Base-by-base conservation (phyloP, 768 basidiomycete species). In the Tulasnella sp. region DNA sequence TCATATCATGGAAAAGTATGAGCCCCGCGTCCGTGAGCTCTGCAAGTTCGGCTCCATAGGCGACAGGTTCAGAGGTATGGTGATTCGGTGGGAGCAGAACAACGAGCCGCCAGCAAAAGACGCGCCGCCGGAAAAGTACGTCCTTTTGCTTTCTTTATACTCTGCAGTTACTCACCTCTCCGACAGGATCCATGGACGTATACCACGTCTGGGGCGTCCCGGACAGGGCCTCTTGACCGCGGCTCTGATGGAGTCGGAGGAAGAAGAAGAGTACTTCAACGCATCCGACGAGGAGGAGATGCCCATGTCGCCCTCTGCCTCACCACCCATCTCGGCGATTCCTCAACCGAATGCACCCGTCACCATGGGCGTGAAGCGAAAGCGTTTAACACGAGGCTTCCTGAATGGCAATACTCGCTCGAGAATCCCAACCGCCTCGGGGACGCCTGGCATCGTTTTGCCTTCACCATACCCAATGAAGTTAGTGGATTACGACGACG, bases 191-290 rank as follows among this genome's bases (percentile, higher is more conserved):
- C 37, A 67, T 63, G 34, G 29, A 55, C 29, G 39, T 17, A 27
- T 55, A 23, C 53, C 29, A 14, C 32, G 54, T 15, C 59, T 34
- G 14, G 34, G 19, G 23, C 59, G 27, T 6, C 59, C 59, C 61
- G 62, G 37, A 63, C 65, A 23, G 64, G 69, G 35, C 63, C 62
- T 39, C 67, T 64, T 65, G 67, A 67, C 32, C 66, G 69, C 55
- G 76, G 75, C 76, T 31, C 67, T 70, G 32, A 68, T 81, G 57
- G 87, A 88, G 61, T 74, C 75, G 32, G 50, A 35, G 4, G 85
- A 87, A 60, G 93, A 98, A 67, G 93, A 98, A 67, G 79, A 84
- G 59, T 98, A 96, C 72, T 97, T 96, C 77, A 90, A 93, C 63
- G 77, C 73, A 27, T 86, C 87, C 37, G 89, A 91, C 61, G 86